phyloP scores from a whole-genome alignment of 345 rosid genomes.

The Kernera saxatilis region DNA sequence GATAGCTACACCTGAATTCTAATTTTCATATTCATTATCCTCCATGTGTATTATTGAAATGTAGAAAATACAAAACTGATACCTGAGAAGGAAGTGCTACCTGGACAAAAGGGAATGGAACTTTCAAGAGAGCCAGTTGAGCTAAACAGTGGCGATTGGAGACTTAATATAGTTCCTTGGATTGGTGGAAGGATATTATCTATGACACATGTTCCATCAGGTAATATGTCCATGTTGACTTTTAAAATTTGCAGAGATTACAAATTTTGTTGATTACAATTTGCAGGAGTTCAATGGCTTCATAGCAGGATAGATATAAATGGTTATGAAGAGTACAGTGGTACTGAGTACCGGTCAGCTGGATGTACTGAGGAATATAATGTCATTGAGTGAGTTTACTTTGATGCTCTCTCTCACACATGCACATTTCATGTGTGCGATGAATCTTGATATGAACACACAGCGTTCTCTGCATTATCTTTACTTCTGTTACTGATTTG shows the following conservation, averaged over 20 bases:
- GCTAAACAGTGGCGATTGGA: constrained; percentile 68
- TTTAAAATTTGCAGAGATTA: background rate
- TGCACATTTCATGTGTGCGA: background rate
- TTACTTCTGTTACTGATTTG: background rate
- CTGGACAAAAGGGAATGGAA: constrained; percentile 55
- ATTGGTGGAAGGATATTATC: constrained; percentile 91
- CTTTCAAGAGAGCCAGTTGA: constrained; percentile 62
- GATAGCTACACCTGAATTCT: background rate
- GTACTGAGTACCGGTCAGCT: constrained; percentile 80
- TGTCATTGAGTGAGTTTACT: constrained; percentile 57
- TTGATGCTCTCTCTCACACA: background rate
- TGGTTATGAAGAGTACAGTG: constrained; percentile 90
- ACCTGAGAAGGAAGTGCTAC: constrained; percentile 51
- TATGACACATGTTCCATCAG: constrained; percentile 86
- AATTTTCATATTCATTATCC: background rate
- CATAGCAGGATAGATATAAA: constrained; percentile 69
- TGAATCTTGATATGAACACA: background rate
- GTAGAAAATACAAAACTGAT: constrained; percentile 57
- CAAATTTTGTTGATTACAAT: background rate
- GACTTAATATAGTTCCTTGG: constrained; percentile 76
- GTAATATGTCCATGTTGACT: constrained; percentile 34
- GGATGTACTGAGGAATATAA: constrained; percentile 82
- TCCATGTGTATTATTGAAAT: constrained; percentile 5
- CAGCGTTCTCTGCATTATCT: background rate
- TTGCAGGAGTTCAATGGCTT: constrained; percentile 83